These are phyloP conservation scores for Lathyrus tuberosus DNA, from an alignment of 306 rosid species.

Conservation along the genomic window DNA sequence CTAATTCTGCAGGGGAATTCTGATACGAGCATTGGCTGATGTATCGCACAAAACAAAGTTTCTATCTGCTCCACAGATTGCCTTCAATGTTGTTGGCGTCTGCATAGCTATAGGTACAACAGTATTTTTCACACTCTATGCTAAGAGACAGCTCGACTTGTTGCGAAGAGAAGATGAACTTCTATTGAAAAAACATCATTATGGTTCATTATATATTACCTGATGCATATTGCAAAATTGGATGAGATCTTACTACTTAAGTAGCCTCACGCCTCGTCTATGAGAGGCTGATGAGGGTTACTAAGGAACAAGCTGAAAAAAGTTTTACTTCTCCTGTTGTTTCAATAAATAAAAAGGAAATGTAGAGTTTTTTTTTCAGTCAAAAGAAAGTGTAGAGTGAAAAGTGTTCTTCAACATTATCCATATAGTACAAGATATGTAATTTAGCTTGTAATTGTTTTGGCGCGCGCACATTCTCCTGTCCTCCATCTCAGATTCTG, in stretches of 20 bases:
- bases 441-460: not conserved
- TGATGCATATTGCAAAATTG: conserved; percentile 26
- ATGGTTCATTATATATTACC: not conserved
- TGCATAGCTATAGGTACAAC: conserved; percentile 59
- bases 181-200: conserved; percentile 52
- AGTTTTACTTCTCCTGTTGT: not conserved
- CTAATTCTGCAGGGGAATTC: conserved; percentile 67
- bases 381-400: not conserved
- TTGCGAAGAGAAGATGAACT: conserved; percentile 56
- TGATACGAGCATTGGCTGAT: conserved; percentile 73
- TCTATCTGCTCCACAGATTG: conserved; percentile 64
- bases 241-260: conserved; percentile 49
- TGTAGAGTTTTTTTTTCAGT: not conserved
- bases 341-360: not conserved
- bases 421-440: not conserved
- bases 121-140: conserved; percentile 65
- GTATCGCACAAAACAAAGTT: conserved; percentile 56
- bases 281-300: conserved; percentile 21
- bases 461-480: not conserved
- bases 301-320: conserved; percentile 40
- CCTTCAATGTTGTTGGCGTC: conserved; percentile 62
- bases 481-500: conserved; percentile 12
- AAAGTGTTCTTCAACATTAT: not conserved
- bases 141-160: conserved; percentile 61
- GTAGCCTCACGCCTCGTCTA: conserved; percentile 47